Evolutionary conservation across 208 protist genomes (phyloP).

Genomic region (Herpetomonas tarakana): DNA sequence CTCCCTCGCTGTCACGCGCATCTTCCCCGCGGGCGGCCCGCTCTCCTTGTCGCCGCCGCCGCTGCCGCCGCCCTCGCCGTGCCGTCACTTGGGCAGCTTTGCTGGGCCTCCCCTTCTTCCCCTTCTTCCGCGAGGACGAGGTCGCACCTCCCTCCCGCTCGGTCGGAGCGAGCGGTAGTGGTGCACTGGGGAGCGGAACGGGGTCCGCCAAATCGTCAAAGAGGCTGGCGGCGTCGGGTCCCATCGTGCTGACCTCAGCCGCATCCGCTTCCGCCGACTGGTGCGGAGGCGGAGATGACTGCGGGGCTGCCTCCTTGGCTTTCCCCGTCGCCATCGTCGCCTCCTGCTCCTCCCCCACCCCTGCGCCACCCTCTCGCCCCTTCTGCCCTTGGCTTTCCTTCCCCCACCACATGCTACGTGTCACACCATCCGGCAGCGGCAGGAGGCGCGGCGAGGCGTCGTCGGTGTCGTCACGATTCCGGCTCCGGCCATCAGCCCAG

Average conservation of each 20-base stretch:
- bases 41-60: no score
- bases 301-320: no score
- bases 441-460: slow-evolving; percentile 8
- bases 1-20: no score
- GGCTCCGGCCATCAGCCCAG: slow-evolving; percentile 51
- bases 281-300: background rate
- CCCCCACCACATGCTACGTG: slow-evolving; percentile 47
- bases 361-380: background rate
- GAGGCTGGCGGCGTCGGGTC: slow-evolving; percentile 14
- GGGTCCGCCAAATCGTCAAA: slow-evolving; percentile 21
- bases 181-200: no score
- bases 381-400: slow-evolving; percentile 17
- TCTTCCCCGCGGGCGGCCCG: no score
- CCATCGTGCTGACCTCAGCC: background rate
- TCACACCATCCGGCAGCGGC: slow-evolving; percentile 39
- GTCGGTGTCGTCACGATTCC: slow-evolving; percentile 1
- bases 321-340: no score
- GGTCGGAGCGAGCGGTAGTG: no score
- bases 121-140: background rate
- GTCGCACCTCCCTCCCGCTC: background rate
- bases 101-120: background rate
- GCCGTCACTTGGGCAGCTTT: no score
- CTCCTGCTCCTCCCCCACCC: no score
- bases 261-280: background rate
- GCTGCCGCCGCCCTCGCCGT: no score